phyloP scores from a whole-genome alignment of 2,329 filamentous ascomycete genomes.

The Colletotrichum sojae region DNA sequence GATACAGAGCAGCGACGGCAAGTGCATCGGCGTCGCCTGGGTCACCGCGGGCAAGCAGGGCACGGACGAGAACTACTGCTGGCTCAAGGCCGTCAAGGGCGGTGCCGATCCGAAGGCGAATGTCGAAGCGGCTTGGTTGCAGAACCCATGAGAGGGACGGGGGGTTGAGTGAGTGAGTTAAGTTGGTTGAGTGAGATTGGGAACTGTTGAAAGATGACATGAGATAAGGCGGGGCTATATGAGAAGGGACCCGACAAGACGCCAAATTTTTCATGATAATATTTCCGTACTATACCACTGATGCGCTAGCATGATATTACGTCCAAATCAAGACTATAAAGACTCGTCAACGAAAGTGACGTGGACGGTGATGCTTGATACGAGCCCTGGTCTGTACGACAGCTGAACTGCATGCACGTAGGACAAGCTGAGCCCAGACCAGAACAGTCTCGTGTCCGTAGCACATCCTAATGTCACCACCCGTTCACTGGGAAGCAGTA shows the following conservation, averaged over 20 bases:
- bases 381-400: too few species aligned
- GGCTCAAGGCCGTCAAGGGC: constrained; percentile 42
- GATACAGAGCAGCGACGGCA: constrained; percentile 40
- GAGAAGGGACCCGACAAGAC: background rate
- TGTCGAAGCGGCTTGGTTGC: constrained; percentile 30
- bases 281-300: constrained; percentile 7
- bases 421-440: too few species aligned
- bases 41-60: constrained; percentile 43
- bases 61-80: constrained; percentile 42
- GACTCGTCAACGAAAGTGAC: too few species aligned
- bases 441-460: too few species aligned
- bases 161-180: background rate
- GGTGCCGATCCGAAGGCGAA: constrained; percentile 8
- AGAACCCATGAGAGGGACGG: background rate
- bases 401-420: too few species aligned
- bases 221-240: background rate
- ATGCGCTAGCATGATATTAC: background rate
- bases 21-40: constrained; percentile 43
- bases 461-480: too few species aligned
- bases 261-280: background rate
- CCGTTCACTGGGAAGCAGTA: too few species aligned
- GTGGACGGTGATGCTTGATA: too few species aligned
- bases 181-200: background rate
- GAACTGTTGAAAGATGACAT: background rate
- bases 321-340: too few species aligned